A percentile compares a stretch with the other conserved stretches of the same genome.
These are phyloP conservation scores for Plantago coronopus DNA, from an alignment of 305 asterid species.

Conservation along the genomic window DNA sequence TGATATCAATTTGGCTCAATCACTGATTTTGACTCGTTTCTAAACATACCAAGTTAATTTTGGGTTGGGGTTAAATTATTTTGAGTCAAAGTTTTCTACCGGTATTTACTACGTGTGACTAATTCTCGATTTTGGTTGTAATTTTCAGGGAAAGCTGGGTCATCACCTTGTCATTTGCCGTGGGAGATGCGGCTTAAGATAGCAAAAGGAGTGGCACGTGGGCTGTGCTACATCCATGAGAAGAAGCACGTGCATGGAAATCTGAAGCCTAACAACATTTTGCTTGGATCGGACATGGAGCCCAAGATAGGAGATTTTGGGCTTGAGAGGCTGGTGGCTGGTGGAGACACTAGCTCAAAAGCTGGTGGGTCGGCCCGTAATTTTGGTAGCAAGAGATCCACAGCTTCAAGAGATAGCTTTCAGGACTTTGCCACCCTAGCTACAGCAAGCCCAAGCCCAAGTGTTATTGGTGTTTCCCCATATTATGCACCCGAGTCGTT, in stretches of 20 bases:
- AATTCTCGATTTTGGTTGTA: slow-evolving; percentile 18
- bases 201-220: slow-evolving; percentile 91
- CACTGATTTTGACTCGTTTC: no score
- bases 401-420: slow-evolving; percentile 75
- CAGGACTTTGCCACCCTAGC: slow-evolving; percentile 58
- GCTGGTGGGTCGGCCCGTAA: slow-evolving; percentile 64
- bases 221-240: slow-evolving; percentile 81
- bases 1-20: no score
- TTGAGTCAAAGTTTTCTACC: no score
- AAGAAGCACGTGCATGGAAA: slow-evolving; percentile 92
- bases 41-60: no score
- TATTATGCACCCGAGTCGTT: slow-evolving; percentile 90
- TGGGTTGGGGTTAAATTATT: no score
- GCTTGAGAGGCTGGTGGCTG: slow-evolving; percentile 67
- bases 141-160: slow-evolving; percentile 68
- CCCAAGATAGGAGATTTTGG: slow-evolving; percentile 93
- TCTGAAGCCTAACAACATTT: slow-evolving; percentile 76
- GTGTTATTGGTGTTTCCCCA: slow-evolving; percentile 63
- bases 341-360: slow-evolving; percentile 61
- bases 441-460: slow-evolving; percentile 83
- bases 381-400: slow-evolving; percentile 84
- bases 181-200: slow-evolving; percentile 83
- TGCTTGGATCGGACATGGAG: slow-evolving; percentile 71
- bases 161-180: slow-evolving; percentile 80
- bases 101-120: not conserved